Evolutionary conservation across 345 rosid genomes (phyloP).

Genomic region (Salix dunnii): DNA sequence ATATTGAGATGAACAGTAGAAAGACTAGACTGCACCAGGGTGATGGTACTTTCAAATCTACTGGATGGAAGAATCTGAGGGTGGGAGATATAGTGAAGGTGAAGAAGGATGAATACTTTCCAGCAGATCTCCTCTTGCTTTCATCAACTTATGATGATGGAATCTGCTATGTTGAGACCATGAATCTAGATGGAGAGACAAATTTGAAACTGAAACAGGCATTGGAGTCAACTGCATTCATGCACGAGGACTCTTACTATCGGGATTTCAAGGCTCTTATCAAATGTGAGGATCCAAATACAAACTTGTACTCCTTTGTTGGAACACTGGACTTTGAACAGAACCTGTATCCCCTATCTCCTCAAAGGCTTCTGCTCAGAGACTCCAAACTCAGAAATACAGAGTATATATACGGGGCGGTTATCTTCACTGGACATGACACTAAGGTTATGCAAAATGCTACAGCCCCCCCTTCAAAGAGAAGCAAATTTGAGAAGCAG

Average conservation of each 20-base stretch:
- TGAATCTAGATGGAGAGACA: conserved; percentile 95
- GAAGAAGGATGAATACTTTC: conserved; percentile 78
- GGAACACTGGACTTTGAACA: conserved; percentile 66
- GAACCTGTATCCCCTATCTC: conserved; percentile 58
- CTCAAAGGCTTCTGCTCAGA: conserved; percentile 81
- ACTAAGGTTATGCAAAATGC: conserved; percentile 90
- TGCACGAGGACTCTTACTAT: conserved; percentile 58
- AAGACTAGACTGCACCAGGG: conserved; percentile 58
- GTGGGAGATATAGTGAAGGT: conserved; percentile 87
- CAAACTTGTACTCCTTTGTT: conserved; percentile 73
- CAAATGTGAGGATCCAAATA: conserved; percentile 92
- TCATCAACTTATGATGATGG: conserved; percentile 81
- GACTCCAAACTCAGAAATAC: conserved; percentile 87
- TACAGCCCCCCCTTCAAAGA: conserved; percentile 79
- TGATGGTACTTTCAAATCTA: conserved; percentile 47
- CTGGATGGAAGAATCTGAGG: conserved; percentile 67
- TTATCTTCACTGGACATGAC: conserved; percentile 84
- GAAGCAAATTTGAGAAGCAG: conserved; percentile 78
- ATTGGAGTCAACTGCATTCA: conserved; percentile 57
- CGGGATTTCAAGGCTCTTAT: conserved; percentile 56
- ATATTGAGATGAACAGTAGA: conserved; percentile 74
- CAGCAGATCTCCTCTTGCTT: conserved; percentile 75
- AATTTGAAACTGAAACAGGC: conserved; percentile 84
- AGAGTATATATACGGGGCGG: conserved; percentile 69
- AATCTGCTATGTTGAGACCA: conserved; percentile 87